Evolutionary conservation across 352 stramenopile genomes (phyloP).

Genomic region (Phytopythium boreale): DNA sequence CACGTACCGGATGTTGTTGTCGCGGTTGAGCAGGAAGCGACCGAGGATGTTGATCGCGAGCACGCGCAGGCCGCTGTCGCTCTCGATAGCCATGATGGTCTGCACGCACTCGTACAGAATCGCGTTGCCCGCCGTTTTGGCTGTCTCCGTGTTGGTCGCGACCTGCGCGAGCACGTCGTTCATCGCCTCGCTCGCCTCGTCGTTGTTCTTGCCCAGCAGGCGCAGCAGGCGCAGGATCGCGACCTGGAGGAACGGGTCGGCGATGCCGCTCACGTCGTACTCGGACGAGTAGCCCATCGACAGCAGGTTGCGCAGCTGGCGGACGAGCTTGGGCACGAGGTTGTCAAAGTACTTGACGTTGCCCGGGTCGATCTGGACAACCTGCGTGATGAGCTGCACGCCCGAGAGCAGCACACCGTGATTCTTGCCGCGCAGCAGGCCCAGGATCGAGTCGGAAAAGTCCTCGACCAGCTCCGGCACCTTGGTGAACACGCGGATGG

Average conservation of each 20-base stretch:
- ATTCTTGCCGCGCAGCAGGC: constrained; percentile 94
- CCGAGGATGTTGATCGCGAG: constrained; percentile 99
- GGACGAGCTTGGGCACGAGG: constrained; percentile 75
- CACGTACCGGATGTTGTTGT: constrained; percentile 99
- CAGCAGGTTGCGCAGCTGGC: constrained; percentile 94
- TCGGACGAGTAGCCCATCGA: constrained; percentile 97
- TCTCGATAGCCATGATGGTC: constrained; percentile 99
- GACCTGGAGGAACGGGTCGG: constrained; percentile 97
- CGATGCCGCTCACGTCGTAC: constrained; percentile 98
- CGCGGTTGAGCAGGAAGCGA: constrained; percentile 97
- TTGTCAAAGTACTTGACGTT: constrained; percentile 76
- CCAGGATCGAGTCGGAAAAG: constrained; percentile 95
- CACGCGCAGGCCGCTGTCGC: constrained; percentile 94
- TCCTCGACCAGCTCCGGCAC: constrained; percentile 98
- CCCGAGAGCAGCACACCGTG: constrained; percentile 97
- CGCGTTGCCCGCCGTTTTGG: constrained; percentile 99
- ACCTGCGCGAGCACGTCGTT: constrained; percentile 99
- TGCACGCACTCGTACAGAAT: constrained; percentile 99
- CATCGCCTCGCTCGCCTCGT: constrained; percentile 90
- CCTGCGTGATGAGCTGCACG: constrained; percentile 95
- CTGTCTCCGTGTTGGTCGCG: constrained; percentile 99
- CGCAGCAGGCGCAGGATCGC: constrained; percentile 90
- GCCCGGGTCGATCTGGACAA: constrained; percentile 81
- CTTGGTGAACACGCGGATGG: constrained; percentile 92
- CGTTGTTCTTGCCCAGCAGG: constrained; percentile 94